These are phyloP conservation scores for Prunus kanzakura DNA, from an alignment of 306 rosid genomes.

Conservation along the genomic window DNA sequence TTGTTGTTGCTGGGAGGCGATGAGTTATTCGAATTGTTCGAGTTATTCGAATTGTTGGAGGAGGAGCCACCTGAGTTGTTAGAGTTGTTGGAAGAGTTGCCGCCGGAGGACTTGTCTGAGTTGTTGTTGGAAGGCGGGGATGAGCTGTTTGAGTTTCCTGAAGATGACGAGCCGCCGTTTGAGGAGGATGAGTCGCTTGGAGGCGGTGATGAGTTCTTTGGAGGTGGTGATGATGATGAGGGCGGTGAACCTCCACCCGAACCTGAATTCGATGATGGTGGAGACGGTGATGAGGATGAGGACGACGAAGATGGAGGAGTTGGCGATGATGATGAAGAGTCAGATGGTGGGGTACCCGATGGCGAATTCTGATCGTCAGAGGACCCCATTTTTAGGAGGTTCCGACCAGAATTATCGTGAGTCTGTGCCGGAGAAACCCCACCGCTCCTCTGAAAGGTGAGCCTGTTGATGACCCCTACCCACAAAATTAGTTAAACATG, in stretches of 20 bases:
- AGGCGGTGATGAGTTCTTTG: slow-evolving; percentile 3
- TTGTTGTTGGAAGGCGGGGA: not conserved
- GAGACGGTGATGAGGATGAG: slow-evolving; percentile 19
- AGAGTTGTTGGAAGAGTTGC: not conserved
- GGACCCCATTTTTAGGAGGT: slow-evolving; percentile 42
- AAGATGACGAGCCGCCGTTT: slow-evolving; percentile 3
- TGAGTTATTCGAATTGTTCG: not conserved
- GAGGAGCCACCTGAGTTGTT: not conserved
- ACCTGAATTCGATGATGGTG: slow-evolving; percentile 16
- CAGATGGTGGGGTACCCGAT: slow-evolving; percentile 14
- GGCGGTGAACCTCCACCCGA: not conserved
- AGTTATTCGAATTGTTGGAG: not conserved
- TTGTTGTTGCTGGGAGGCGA: not conserved
- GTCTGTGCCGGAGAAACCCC: slow-evolving; percentile 44
- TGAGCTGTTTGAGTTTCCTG: not conserved
- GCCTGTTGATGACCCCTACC: slow-evolving; percentile 13
- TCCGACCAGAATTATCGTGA: slow-evolving; percentile 17
- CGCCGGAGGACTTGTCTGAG: not conserved
- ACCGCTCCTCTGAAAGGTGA: slow-evolving; percentile 31
- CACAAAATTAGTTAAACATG: not conserved
- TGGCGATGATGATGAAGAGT: slow-evolving; percentile 13
- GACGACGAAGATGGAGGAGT: slow-evolving; percentile 13
- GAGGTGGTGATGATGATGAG: slow-evolving; percentile 5
- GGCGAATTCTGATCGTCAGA: not conserved
- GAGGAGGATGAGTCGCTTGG: slow-evolving; percentile 13